These are phyloP conservation scores for Camelina sativa DNA, from an alignment of 345 rosid genomes.

Conservation along the genomic window DNA sequence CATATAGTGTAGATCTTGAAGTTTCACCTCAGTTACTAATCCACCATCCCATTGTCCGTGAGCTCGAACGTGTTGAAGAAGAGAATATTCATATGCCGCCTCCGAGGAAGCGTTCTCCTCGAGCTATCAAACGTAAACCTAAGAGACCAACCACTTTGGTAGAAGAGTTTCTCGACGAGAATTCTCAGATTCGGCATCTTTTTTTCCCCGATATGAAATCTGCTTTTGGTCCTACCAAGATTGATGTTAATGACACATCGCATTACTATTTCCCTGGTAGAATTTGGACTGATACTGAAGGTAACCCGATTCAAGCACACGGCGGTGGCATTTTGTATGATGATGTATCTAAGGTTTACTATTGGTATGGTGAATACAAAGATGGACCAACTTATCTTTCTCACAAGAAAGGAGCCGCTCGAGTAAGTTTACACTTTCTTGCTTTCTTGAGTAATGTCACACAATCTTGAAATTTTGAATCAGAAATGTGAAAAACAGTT, in stretches of 20 bases:
- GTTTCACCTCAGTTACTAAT: slow-evolving; percentile 46
- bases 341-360: slow-evolving; percentile 59
- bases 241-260: slow-evolving; percentile 54
- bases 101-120: slow-evolving; percentile 87
- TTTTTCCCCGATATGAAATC: slow-evolving; percentile 79
- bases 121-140: slow-evolving; percentile 90
- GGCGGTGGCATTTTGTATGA: slow-evolving; percentile 86
- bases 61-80: slow-evolving; percentile 83
- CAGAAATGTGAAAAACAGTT: neutral
- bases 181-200: slow-evolving; percentile 74
- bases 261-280: slow-evolving; percentile 65
- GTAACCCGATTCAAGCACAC: slow-evolving; percentile 95
- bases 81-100: slow-evolving; percentile 88
- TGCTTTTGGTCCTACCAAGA: slow-evolving; percentile 64
- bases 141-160: slow-evolving; percentile 68
- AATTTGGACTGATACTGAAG: slow-evolving; percentile 92
- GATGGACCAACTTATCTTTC: slow-evolving; percentile 91
- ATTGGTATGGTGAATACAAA: slow-evolving; percentile 96
- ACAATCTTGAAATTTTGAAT: slow-evolving; percentile 11
- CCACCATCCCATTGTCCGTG: slow-evolving; percentile 60
- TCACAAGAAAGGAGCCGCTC: slow-evolving; percentile 74
- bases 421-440: slow-evolving; percentile 57
- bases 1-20: slow-evolving; percentile 47
- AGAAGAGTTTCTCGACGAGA: slow-evolving; percentile 95
- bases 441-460: neutral